Base-by-base conservation (phyloP, 2,329 filamentous ascomycete genomes). In the Diplodia intermedia region DNA sequence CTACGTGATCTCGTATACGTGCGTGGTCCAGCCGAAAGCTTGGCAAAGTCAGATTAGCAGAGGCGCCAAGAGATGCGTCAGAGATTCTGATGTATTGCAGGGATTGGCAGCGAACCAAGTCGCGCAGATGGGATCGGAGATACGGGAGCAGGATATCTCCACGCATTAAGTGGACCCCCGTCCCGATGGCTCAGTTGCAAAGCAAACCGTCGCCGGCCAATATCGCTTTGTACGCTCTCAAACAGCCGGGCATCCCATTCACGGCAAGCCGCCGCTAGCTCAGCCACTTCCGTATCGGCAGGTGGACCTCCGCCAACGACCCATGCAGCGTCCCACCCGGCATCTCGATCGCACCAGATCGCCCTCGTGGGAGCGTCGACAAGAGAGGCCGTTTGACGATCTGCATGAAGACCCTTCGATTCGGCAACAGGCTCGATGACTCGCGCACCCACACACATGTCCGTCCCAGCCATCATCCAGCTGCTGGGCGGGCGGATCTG, bases 61-160 rank as follows among this genome's bases (percentile, higher is more conserved):
- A 18, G 36, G 36, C 26, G 55, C 55, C 55, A 60, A 60, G 55
- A 60, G 55, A 60, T 60, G 55, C 23, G 20, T 18, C n/a, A 60
- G 26, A 62, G 47, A 12, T 50, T 43, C 40, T 49, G 54, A 18
- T 36, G 38, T 62, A 29, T 49, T 33, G 26, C 40, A 49, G 57
- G 54, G 54, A 8, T 36, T 56, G 18, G n/a, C 23, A n/a, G 23
- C 40, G 57, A 50, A 50, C 26, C 23, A 26, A 23, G 18, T 56
- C 55, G 36, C 43, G 7, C n/a, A 47, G 43, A 47, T 47, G 43
- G 43, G 33, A 18, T 50, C 57, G 57, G 57, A 62, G 57, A 62
- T 62, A 62, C 20, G 57, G 20, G 57, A 49, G 40, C 57, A 36
- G 7, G 40, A 31, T 50, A 62, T 62, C 57, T 62, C 57, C 57